Base-by-base conservation (phyloP, 2,329 filamentous ascomycete species). In the Scytalidium sp. region DNA sequence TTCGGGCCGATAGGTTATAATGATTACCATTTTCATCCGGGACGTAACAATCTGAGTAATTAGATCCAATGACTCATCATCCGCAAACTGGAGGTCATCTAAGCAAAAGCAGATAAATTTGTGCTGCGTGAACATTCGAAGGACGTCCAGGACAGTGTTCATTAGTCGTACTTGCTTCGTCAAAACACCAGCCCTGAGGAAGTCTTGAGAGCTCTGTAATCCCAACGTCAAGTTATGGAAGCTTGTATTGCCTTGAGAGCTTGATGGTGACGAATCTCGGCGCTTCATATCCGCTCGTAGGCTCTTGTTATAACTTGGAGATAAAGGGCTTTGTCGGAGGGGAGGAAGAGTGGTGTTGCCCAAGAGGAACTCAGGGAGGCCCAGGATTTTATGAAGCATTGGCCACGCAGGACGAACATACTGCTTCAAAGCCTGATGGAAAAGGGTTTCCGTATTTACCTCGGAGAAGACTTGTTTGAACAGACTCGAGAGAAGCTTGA, bases 81-180 rank as follows among this genome's bases (percentile, higher is more conserved):
- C 93, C 6, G 91, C 90, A 66, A 90, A 94, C 60, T 97, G 91
- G 25, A 97, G 72, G 67, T 97, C 93, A 62, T 97, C 93, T 22
- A 97, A 71, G 59, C 85, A 91, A 59, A 96, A 85, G 62, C 90
- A 95, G 47, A 96, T 91, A 60, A 96, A 84, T 60, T 92, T 94
- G 64, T 92, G 85, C 19, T 85, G 78, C 0, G 90, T 87, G 49
- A 97, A 84, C 40, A 95, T 81, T 46, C 89, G 82, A 45, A 97
- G 69, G 9, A 96, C 86, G 58, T 97, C 92, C 42, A 96, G 73
- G 59, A 95, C 93, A 1, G 89, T 92, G 62, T 91, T 93, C 77
- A 93, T 88, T 49, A 96, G 79, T 11, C 90, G 84, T 56, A 90
- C 86, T 2, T 76, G 80, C 63, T 84, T 85, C 10, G 79, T 83